phyloP scores from a whole-genome alignment of 768 basidiomycete genomes.

The Clitopilus passeckerianus region DNA sequence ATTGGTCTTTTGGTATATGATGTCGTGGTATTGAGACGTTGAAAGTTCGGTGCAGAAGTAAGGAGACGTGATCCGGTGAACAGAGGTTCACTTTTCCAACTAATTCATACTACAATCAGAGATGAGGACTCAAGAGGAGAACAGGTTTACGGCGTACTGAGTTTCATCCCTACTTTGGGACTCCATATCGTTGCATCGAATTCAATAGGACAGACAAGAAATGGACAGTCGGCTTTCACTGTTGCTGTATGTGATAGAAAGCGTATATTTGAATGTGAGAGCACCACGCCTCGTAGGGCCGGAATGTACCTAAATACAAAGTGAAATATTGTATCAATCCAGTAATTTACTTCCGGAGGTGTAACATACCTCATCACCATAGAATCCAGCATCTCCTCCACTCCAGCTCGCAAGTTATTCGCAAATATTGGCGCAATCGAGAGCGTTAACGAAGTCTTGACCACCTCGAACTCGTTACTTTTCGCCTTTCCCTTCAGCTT shows the following conservation, averaged over 20 bases:
- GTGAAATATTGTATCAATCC: background rate
- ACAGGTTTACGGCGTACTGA: slow-evolving; percentile 44
- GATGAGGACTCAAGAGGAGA: slow-evolving; percentile 3
- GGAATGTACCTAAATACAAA: slow-evolving; percentile 67
- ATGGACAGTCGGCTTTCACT: slow-evolving; percentile 83
- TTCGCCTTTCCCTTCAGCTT: slow-evolving; percentile 25
- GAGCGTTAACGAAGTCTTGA: slow-evolving; percentile 63
- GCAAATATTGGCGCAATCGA: slow-evolving; percentile 83
- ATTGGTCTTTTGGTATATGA: slow-evolving; percentile 78
- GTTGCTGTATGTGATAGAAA: slow-evolving; percentile 62
- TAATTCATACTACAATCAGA: slow-evolving; percentile 20
- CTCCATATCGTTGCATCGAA: slow-evolving; percentile 91
- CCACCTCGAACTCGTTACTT: slow-evolving; percentile 52
- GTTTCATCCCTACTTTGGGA: slow-evolving; percentile 74
- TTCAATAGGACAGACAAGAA: slow-evolving; percentile 63
- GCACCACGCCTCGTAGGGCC: slow-evolving; percentile 79
- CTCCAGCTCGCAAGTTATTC: slow-evolving; percentile 64
- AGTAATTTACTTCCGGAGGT: background rate
- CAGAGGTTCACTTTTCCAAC: slow-evolving; percentile 85
- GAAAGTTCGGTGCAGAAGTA: slow-evolving; percentile 88
- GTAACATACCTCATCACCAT: slow-evolving; percentile 86
- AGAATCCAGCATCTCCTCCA: slow-evolving; percentile 86
- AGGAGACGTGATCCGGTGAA: slow-evolving; percentile 88
- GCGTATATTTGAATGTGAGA: slow-evolving; percentile 75
- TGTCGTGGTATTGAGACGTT: slow-evolving; percentile 92